Conservation (phyloP, 768 basidiomycete genomes). For the Termitomyces sp. region DNA sequence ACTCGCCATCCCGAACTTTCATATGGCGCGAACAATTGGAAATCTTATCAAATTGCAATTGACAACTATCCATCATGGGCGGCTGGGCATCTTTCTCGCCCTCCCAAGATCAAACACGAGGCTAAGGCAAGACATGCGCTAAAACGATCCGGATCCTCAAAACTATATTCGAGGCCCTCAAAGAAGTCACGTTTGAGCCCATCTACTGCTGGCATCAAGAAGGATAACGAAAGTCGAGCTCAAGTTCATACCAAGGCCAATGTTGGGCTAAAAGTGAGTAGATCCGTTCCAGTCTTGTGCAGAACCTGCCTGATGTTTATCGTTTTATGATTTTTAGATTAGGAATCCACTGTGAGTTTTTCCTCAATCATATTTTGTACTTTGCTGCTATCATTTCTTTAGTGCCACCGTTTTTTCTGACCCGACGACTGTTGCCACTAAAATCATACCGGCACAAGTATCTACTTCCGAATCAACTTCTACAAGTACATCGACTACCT, state of each 20-base stretch:
- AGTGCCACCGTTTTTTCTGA: neutral
- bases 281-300: neutral
- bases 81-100: neutral
- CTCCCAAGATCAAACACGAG: neutral
- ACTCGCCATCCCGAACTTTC: neutral
- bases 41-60: conserved; percentile 2
- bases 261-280: neutral
- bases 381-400: neutral
- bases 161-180: neutral
- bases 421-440: neutral
- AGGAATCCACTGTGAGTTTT: neutral
- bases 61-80: conserved; percentile 5
- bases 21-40: conserved; percentile 9
- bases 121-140: neutral
- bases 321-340: neutral
- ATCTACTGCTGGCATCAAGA: neutral
- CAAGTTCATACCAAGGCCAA: neutral
- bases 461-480: too few species aligned
- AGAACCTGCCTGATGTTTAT: neutral
- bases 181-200: neutral
- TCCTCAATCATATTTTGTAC: neutral
- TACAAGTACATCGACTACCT: too few species aligned
- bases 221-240: neutral
- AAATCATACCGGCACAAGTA: too few species aligned
- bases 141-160: neutral